Conservation (phyloP, 1,139 yeast genomes). For the Scheffersomyces quercinus region DNA sequence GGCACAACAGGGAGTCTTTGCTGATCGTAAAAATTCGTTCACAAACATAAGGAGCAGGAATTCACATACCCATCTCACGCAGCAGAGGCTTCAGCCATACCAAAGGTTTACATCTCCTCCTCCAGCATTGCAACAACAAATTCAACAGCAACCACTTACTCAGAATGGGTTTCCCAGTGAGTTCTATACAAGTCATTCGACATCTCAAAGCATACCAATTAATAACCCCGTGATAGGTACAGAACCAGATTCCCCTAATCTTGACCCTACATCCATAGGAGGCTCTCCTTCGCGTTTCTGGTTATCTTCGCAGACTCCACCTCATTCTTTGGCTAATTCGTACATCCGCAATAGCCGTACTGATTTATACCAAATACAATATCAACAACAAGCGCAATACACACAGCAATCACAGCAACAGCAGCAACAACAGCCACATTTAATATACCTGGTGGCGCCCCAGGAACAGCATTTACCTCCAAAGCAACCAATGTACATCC, state of each 20-base stretch:
- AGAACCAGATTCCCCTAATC: constrained; percentile 53
- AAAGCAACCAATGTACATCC: constrained; percentile 7
- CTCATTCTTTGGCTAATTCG: constrained; percentile 31
- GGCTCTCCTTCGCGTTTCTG: constrained; percentile 60
- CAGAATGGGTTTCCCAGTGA: constrained; percentile 1
- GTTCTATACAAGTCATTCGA: constrained; percentile 14
- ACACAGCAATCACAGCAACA: constrained; percentile 1
- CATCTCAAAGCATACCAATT: constrained; percentile 32
- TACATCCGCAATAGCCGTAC: constrained; percentile 18
- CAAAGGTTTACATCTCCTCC: constrained; percentile 35
- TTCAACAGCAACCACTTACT: neutral
- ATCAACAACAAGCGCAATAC: constrained; percentile 6
- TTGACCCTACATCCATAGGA: constrained; percentile 53
- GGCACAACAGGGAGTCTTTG: constrained; percentile 11
- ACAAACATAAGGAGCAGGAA: constrained; percentile 28
- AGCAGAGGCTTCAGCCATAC: constrained; percentile 39
- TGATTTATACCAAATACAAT: constrained; percentile 18
- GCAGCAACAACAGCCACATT: constrained; percentile 1
- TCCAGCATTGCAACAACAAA: constrained; percentile 11
- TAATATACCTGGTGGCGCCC: neutral
- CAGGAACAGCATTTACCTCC: constrained; percentile 3
- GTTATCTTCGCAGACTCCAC: constrained; percentile 55
- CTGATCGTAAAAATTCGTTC: constrained; percentile 24
- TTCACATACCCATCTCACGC: constrained; percentile 34
- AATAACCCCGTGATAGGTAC: constrained; percentile 9